Evolutionary conservation across 2,329 filamentous ascomycete genomes (phyloP).

Genomic region (Rachicladosporium sp.): DNA sequence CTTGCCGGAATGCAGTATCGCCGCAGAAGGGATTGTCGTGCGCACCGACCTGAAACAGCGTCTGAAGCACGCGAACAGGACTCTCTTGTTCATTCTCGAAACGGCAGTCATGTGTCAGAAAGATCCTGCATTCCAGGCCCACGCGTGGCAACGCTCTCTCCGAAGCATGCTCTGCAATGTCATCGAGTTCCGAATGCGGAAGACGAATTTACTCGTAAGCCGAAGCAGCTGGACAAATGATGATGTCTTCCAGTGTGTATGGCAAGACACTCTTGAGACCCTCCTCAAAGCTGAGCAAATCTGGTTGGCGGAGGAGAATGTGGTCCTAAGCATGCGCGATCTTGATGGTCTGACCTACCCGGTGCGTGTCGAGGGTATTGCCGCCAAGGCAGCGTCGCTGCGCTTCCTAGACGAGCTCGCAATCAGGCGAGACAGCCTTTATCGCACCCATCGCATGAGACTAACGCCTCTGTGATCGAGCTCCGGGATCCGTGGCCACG

Average conservation of each 20-base stretch:
- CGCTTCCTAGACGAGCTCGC: slow-evolving; percentile 27
- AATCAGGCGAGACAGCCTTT: slow-evolving; percentile 21
- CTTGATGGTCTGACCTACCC: slow-evolving; percentile 3
- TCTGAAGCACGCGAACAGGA: slow-evolving; percentile 19
- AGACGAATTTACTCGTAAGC: slow-evolving; percentile 8
- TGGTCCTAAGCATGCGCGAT: slow-evolving; percentile 7
- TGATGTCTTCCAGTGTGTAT: slow-evolving; percentile 14
- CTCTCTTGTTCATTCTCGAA: slow-evolving; percentile 20
- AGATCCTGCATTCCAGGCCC: slow-evolving; percentile 22
- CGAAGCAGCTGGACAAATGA: slow-evolving; percentile 9
- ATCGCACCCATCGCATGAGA: slow-evolving; percentile 17
- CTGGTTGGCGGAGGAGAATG: slow-evolving; percentile 11
- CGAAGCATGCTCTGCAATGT: slow-evolving; percentile 8
- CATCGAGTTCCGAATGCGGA: slow-evolving; percentile 7
- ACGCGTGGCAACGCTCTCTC: slow-evolving; percentile 9
- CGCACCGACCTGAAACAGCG: slow-evolving; percentile 14
- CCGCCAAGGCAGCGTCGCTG: slow-evolving; percentile 13
- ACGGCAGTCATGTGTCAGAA: slow-evolving; percentile 16
- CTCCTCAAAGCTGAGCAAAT: slow-evolving; percentile 11
- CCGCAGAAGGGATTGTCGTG: slow-evolving; percentile 3
- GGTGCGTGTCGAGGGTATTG: background rate
- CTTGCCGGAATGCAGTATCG: no score
- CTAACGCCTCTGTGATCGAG: slow-evolving; percentile 13
- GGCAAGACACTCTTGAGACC: slow-evolving; percentile 15
- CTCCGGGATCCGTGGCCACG: slow-evolving; percentile 21